These are phyloP conservation scores for Starmerella khaoyaiensis DNA, from an alignment of 805 yeast species.

Conservation along the genomic window DNA sequence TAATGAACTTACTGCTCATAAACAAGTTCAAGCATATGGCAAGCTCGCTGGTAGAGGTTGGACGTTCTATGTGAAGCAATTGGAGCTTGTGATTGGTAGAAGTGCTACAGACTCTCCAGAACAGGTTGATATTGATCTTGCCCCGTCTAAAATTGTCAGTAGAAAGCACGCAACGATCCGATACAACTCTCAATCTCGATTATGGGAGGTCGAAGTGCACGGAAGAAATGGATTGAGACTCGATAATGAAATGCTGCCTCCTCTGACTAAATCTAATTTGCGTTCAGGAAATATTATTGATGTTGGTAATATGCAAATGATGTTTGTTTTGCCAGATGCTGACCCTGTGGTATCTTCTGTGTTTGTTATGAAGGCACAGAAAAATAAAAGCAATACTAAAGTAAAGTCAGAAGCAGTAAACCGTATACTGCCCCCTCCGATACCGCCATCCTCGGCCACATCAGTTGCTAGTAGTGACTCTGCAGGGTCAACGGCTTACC, in stretches of 20 bases:
- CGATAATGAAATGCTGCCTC: constrained; percentile 45
- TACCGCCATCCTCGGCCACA: background rate
- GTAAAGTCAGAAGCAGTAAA: background rate
- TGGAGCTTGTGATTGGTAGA: constrained; percentile 74
- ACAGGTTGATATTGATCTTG: constrained; percentile 64
- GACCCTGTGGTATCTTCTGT: constrained; percentile 49
- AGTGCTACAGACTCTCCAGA: constrained; percentile 39
- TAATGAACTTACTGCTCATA: constrained; percentile 51
- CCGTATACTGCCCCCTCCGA: too few relatives aligned
- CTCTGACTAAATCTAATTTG: constrained; percentile 36
- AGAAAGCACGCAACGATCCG: constrained; percentile 77
- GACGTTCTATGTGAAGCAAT: constrained; percentile 82
- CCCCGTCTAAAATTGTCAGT: constrained; percentile 95
- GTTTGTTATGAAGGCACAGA: constrained; percentile 5
- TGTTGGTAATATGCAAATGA: constrained; percentile 96
- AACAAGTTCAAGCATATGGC: constrained; percentile 94
- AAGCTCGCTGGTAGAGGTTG: constrained; percentile 84
- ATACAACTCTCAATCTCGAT: constrained; percentile 58
- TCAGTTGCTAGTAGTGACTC: background rate
- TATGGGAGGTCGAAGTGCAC: constrained; percentile 71
- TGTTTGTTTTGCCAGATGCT: constrained; percentile 91
- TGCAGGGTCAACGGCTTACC: constrained; percentile 22
- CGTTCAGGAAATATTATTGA: constrained; percentile 84
- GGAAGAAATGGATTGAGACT: constrained; percentile 93
- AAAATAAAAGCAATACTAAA: background rate